Evolutionary conservation across 805 yeast genomes (phyloP), one percentile per base, ranked within the genome.

Genomic region (Ogataea paraovalis): DNA sequence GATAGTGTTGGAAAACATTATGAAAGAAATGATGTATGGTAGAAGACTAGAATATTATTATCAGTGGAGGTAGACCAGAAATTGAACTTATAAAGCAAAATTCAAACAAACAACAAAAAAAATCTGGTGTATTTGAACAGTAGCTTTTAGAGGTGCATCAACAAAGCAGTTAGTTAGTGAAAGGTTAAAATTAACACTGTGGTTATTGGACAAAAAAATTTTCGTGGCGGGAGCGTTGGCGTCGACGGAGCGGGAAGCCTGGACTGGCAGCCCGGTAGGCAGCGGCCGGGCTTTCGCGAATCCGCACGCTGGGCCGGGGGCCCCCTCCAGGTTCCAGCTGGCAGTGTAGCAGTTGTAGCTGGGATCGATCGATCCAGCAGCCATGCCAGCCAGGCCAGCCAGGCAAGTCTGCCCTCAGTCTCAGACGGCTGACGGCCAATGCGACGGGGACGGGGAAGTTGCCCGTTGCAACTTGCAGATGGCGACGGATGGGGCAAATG

Each of bases 1-100:
- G 52, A 66, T 54, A 42, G 67, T 57, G 55, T 58, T 56, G 41
- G 69, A 60, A 48, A 67, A 63, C 71, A 67, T 67, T 47, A 39
- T 54, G 28, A 25, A 25, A 41, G 21, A 36, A 16, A 25, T 20
- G 27, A 28, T 43, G 41, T 32, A 16, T 37, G 25, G 21, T 33
- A 34, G 19, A 25, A 19, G 32, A 22, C 2, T 39, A 16, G 41
- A 37, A 19, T 18, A 37, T 3, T 36, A 36, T 20, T 37, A 21
- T n/a, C n/a, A n/a, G n/a, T n/a, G n/a, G n/a, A n/a, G n/a, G 21
- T 22, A 2, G 14, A 39, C 16, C n/a, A 22, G 13, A 23, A 2
- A 16, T 21, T n/a, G 13, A 14, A 23, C 14, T 19, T n/a, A n/a
- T 22, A 23, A 23, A 34, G 20, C 16, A 34, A 34, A 10, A 16